Evolutionary conservation across 2,329 filamentous ascomycete genomes (phyloP).

Genomic region (Aspergillus pseudoterreus): DNA sequence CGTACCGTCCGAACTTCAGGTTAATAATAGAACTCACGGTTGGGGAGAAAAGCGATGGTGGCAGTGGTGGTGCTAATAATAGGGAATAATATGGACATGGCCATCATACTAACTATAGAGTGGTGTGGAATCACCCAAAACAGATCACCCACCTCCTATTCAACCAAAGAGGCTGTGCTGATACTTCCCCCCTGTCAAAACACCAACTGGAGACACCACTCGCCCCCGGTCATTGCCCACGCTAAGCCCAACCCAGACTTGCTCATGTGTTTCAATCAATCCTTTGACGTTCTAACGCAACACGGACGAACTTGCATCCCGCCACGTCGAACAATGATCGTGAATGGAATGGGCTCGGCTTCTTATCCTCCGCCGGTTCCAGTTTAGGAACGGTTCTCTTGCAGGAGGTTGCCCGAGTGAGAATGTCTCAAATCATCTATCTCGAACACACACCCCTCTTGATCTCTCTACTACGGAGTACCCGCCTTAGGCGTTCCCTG

Average conservation of each 20-base stretch:
- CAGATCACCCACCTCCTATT: not conserved
- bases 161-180: not conserved
- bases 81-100: too few species aligned
- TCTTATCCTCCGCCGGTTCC: not conserved
- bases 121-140: too few species aligned
- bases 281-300: slow-evolving; percentile 2
- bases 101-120: too few species aligned
- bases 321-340: slow-evolving; percentile 1
- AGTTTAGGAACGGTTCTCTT: not conserved
- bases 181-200: not conserved
- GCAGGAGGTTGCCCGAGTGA: not conserved
- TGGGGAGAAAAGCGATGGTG: not conserved
- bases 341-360: not conserved
- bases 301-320: slow-evolving; percentile 1
- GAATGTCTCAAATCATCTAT: not conserved
- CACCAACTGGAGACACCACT: not conserved
- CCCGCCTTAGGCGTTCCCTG: not conserved
- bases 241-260: not conserved
- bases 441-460: not conserved
- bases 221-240: not conserved
- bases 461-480: not conserved
- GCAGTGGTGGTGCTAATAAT: too few species aligned
- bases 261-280: slow-evolving; percentile 5
- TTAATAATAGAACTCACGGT: not conserved
- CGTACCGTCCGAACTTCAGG: not conserved